A percentile compares a stretch with the other conserved stretches of the same genome.
Evolutionary conservation across 495 filamentous ascomycete genomes (phyloP).

Genomic region (Trichoderma virens): DNA sequence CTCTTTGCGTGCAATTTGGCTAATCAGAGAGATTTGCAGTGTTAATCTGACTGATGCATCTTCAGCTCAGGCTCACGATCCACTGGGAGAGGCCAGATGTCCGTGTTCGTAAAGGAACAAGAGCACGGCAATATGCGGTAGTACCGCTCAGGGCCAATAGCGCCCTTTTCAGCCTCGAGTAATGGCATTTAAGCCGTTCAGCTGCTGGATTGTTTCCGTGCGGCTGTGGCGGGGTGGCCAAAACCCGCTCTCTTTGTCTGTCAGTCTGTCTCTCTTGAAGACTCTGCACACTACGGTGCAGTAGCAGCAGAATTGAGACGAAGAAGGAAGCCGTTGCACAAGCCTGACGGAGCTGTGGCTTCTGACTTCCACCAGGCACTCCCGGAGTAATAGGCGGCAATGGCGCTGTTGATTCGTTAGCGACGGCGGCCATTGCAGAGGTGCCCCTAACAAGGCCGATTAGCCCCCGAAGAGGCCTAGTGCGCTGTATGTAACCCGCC

Average conservation of each 20-base stretch:
- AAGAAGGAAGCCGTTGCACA: too few species aligned
- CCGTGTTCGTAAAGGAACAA: background rate
- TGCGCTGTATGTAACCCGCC: background rate
- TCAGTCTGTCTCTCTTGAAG: too few species aligned
- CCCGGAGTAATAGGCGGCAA: slow-evolving; percentile 2
- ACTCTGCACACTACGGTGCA: too few species aligned
- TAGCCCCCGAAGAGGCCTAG: background rate
- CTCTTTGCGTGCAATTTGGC: background rate
- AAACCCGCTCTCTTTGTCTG: too few species aligned
- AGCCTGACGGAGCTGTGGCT: too few species aligned
- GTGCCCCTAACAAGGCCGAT: background rate
- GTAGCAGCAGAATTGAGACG: too few species aligned
- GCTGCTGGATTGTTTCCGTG: background rate
- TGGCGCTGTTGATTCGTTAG: slow-evolving; percentile 3
- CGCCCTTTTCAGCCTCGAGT: too few species aligned
- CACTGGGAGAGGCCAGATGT: background rate
- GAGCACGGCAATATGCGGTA: background rate
- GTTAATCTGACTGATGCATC: background rate
- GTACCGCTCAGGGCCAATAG: background rate
- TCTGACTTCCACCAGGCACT: background rate
- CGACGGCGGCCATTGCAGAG: slow-evolving; percentile 7
- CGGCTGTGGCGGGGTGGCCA: background rate
- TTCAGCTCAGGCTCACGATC: background rate
- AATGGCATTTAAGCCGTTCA: background rate
- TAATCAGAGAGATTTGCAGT: background rate